Base-by-base conservation (phyloP, 78 protist genomes). In the Guillardia theta region DNA sequence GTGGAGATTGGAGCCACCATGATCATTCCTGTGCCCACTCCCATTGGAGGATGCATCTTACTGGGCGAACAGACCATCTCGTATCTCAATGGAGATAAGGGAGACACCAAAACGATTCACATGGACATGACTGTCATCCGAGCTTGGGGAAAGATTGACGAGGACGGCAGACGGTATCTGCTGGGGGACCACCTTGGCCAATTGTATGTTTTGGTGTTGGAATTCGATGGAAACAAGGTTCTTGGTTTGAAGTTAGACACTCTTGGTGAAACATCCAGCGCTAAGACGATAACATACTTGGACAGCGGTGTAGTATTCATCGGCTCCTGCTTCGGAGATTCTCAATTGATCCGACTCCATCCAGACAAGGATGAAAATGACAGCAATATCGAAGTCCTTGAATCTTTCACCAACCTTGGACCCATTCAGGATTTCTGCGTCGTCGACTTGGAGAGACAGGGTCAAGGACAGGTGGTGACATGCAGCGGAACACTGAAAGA, bases 401-500 rank as follows among this genome's bases (percentile, higher is more conserved):
- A 97, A 33, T 15, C 88, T 4, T 97, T 48, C 93, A 50, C 94
- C 41, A 98, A 98, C 94, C 78, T 98, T 24, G 99, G 99, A 0
- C 99, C 99, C 12, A 97, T 98, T 22, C 37, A 48, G 21, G 98
- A 98, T 64, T 80, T 97, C 33, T 90, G 95, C 48, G 95, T 97
- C 0, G 97, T 98, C 0, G 98, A 97, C 80, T 80, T 93, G 24
- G 98, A 97, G 39, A 93, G 88, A 19, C 53, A 97, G 47, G 99
- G 99, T 24, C 76, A 90, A 36, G 88, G 48, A 19, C 97, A 96
- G 94, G 50, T 98, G 43, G 83, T 98, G 8, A 95, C 98, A 0
- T 97, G 98, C 96, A 96, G 98, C 8, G 99, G 99, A n/a, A 94
- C 88, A 37, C 36, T 15, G 94, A 92, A 94, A 92, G 99, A 96